These are phyloP conservation scores for Lactarius quietus DNA, from an alignment of 768 basidiomycete genomes.

Conservation along the genomic window DNA sequence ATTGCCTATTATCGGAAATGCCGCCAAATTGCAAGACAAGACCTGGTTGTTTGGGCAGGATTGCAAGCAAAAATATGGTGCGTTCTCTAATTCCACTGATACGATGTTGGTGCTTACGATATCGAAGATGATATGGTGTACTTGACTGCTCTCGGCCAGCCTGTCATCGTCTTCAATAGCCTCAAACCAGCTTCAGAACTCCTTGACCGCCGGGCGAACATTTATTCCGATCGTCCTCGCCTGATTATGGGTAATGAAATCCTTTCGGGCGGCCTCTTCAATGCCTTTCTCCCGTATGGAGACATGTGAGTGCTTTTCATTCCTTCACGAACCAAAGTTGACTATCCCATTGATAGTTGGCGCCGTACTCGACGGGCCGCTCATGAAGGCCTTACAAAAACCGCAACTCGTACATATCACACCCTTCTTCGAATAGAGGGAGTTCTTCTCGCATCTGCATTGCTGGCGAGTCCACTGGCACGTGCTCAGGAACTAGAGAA, in stretches of 20 bases:
- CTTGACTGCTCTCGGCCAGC: neutral
- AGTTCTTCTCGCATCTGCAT: neutral
- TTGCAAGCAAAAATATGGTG: conserved; percentile 1
- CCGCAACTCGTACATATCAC: conserved; percentile 1
- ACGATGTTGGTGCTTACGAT: too few relatives aligned
- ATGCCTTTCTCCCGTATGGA: conserved; percentile 29
- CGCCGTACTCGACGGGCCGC: conserved; percentile 8
- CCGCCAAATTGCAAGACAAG: neutral
- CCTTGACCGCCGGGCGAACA: conserved; percentile 34
- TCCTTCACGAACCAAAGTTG: neutral
- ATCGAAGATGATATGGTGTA: conserved; percentile 1
- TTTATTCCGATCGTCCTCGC: conserved; percentile 31
- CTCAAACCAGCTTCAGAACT: conserved; percentile 36
- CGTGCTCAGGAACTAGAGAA: conserved; percentile 28
- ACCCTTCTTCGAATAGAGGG: conserved; percentile 3
- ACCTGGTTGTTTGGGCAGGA: neutral
- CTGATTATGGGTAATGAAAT: conserved; percentile 33
- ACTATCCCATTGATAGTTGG: neutral
- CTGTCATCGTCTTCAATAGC: conserved; percentile 34
- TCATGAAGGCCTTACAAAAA: conserved; percentile 8
- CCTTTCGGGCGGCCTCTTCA: conserved; percentile 32
- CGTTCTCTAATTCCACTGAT: neutral
- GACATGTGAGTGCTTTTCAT: conserved; percentile 23
- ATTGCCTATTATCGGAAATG: neutral
- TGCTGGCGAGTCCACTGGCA: too few relatives aligned